phyloP scores from a whole-genome alignment of 2,329 filamentous ascomycete genomes.

The Shiraia sp. region DNA sequence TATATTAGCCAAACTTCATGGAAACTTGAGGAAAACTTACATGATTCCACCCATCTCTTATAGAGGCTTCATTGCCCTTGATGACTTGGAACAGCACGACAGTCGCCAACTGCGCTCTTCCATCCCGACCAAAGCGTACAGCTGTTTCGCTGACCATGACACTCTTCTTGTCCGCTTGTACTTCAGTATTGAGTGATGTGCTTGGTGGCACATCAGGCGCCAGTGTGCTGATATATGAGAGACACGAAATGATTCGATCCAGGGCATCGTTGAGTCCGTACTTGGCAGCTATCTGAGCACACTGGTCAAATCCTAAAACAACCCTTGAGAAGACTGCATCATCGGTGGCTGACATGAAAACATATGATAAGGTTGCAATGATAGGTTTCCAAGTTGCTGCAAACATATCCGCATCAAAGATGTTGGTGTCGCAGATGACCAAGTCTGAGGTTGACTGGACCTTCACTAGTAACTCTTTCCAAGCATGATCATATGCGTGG shows the following conservation, averaged over 20 bases:
- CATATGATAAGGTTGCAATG: constrained; percentile 91
- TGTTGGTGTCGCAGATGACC: constrained; percentile 82
- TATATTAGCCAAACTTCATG: constrained; percentile 44
- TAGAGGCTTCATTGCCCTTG: constrained; percentile 77
- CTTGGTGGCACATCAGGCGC: constrained; percentile 76
- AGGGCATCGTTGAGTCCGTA: constrained; percentile 83
- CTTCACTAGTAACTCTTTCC: constrained; percentile 91
- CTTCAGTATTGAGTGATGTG: constrained; percentile 90
- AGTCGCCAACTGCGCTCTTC: constrained; percentile 89
- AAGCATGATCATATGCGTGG: constrained; percentile 95
- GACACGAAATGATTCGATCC: constrained; percentile 88
- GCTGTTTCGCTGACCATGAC: constrained; percentile 99
- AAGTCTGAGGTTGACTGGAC: constrained; percentile 75
- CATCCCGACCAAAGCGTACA: constrained; percentile 91
- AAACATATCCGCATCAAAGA: constrained; percentile 98
- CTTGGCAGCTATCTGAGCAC: constrained; percentile 85
- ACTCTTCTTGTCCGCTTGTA: constrained; percentile 86
- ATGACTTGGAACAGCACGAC: constrained; percentile 94
- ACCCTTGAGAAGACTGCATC: constrained; percentile 93
- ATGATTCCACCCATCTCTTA: constrained; percentile 77
- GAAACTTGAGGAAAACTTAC: constrained; percentile 54
- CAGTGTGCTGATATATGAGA: constrained; percentile 88
- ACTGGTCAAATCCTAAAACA: constrained; percentile 94
- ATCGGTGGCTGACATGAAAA: constrained; percentile 98
- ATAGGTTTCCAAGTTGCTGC: constrained; percentile 94